Percentiles rank a stretch among this genome's conserved stretches.
Conservation (phyloP, 2,329 filamentous ascomycete genomes). For the Didymellaceae sp. region DNA sequence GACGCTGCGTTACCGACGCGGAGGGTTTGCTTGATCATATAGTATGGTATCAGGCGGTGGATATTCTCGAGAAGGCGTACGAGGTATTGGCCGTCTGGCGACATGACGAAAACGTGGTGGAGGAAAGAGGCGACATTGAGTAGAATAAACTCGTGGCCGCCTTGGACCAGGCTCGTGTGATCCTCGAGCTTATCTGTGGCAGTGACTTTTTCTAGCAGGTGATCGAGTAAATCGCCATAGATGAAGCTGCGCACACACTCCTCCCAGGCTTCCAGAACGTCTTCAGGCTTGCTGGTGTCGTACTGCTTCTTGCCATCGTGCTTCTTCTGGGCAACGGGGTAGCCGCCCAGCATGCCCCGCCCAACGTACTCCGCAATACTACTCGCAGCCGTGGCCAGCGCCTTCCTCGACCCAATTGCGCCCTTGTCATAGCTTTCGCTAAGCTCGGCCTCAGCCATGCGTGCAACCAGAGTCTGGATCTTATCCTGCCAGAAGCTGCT, state of each 20-base stretch:
- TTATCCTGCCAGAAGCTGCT: slow-evolving; percentile 52
- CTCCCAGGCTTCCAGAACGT: slow-evolving; percentile 69
- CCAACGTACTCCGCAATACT: slow-evolving; percentile 73
- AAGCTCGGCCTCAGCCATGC: slow-evolving; percentile 69
- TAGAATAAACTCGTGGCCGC: slow-evolving; percentile 70
- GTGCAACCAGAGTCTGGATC: slow-evolving; percentile 43
- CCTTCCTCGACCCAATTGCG: slow-evolving; percentile 74
- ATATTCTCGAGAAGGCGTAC: slow-evolving; percentile 73
- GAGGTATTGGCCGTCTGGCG: slow-evolving; percentile 76
- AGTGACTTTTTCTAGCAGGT: slow-evolving; percentile 66
- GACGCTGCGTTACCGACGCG: slow-evolving; percentile 79
- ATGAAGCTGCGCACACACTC: slow-evolving; percentile 70
- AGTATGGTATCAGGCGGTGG: slow-evolving; percentile 74
- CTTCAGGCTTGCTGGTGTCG: slow-evolving; percentile 64
- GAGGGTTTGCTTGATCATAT: slow-evolving; percentile 74
- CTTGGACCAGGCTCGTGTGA: slow-evolving; percentile 67
- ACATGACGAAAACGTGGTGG: slow-evolving; percentile 75
- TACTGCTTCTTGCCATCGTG: slow-evolving; percentile 55
- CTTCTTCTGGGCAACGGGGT: slow-evolving; percentile 51
- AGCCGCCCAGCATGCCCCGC: slow-evolving; percentile 70
- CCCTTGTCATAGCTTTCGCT: slow-evolving; percentile 86
- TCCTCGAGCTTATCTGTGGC: slow-evolving; percentile 68
- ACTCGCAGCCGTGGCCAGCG: slow-evolving; percentile 73
- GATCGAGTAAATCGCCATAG: slow-evolving; percentile 71
- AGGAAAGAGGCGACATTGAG: slow-evolving; percentile 76